Conservation (phyloP, 2,329 filamentous ascomycete genomes). For the Mollisia scopiformis region DNA sequence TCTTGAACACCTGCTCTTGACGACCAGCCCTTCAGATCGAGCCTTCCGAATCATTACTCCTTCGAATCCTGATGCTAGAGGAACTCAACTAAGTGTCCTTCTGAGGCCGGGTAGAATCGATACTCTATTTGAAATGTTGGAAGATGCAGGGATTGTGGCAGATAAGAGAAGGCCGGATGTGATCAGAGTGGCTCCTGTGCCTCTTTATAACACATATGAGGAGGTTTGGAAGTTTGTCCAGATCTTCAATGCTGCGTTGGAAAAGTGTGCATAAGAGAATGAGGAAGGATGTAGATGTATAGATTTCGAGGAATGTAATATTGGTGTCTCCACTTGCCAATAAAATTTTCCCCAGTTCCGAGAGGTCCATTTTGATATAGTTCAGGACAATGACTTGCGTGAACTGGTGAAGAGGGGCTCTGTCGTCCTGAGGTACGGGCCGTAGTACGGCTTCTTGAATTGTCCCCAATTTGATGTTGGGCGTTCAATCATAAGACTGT, state of each 20-base stretch:
- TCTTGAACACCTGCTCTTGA: conserved; percentile 67
- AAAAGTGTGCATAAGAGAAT: conserved; percentile 13
- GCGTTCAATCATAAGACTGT: too few species aligned
- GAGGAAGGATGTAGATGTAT: not conserved
- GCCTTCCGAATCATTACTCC: conserved; percentile 49
- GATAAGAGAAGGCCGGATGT: conserved; percentile 88
- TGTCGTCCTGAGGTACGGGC: conserved; percentile 13
- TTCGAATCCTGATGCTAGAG: conserved; percentile 29
- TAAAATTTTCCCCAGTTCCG: not conserved
- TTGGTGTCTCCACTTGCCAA: not conserved
- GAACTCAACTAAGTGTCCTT: conserved; percentile 71
- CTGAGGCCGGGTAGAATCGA: conserved; percentile 72
- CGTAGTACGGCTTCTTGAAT: conserved; percentile 13
- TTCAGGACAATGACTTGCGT: conserved; percentile 2
- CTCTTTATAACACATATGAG: conserved; percentile 79
- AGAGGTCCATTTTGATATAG: not conserved
- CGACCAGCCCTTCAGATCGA: conserved; percentile 34
- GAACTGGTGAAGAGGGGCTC: conserved; percentile 12
- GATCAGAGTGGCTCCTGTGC: conserved; percentile 80
- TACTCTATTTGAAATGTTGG: conserved; percentile 63
- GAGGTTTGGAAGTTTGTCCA: conserved; percentile 67
- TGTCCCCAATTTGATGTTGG: conserved; percentile 7
- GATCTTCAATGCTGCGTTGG: conserved; percentile 45
- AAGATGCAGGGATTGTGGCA: conserved; percentile 71
- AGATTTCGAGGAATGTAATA: not conserved